Base-by-base conservation (phyloP, 371 early-diverging fungal genomes). In the Circinella minor region DNA sequence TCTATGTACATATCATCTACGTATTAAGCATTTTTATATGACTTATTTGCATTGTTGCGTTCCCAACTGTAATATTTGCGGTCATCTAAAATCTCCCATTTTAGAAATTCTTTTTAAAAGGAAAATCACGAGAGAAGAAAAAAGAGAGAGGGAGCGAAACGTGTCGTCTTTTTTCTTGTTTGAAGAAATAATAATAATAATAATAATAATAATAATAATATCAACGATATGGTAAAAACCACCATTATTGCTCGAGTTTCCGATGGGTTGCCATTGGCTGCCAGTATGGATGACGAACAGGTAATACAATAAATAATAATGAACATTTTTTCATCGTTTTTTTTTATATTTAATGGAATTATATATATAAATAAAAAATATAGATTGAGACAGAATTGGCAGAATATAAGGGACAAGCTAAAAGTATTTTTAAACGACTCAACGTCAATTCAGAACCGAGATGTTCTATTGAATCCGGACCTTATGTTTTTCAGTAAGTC, bases 241-340 rank as follows among this genome's bases (percentile, higher is more conserved):
- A 96, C 97, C 38, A 92, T 97, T 74, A 97, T 98, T 73, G 95
- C 96, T 49, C 91, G 99, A 71, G 90, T 98, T 38, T 88, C 91
- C 11, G 99, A 98, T 87, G 98, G 96, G 3, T 88, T 98, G 66
- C 97, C 96, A 3, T 85, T 98, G 70, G 98, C 99, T 46, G 98
- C 97, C 14, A 95, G 96, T 54, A 95, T 98, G 89, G 98, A 98
- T 82, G 98, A 98, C 78, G 97, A 97, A 61, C 95, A 96, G 93
- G 96, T 93, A 84, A 36, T 20, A 36, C 3, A 4, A 6, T 51
- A 51, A 46, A 3, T 59, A 20, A 15, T 37, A 9, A 2, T 61
- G 10, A 27, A 47, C 54, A 36, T 39, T 59, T 37, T n/a, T 55
- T 15, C 38, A 4, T 36, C 54, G 46, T 63, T 34, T 27, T 15